These are phyloP conservation scores for Salix suchowensis DNA, from an alignment of 345 rosid genomes.

Conservation along the genomic window DNA sequence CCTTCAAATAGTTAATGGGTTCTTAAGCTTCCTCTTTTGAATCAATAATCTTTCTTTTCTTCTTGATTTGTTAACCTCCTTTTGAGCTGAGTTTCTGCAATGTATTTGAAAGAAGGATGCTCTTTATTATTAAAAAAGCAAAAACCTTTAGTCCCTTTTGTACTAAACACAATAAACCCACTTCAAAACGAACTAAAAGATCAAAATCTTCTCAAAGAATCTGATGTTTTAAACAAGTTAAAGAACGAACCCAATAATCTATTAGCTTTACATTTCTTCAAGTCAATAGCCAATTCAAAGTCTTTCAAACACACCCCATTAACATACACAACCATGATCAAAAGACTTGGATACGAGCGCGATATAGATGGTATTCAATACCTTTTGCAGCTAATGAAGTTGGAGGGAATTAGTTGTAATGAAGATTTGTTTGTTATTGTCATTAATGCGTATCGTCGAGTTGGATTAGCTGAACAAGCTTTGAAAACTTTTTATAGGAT, in stretches of 20 bases:
- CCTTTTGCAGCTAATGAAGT: constrained; percentile 86
- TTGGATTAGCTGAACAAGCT: constrained; percentile 62
- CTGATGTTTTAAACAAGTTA: constrained; percentile 45
- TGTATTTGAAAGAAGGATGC: constrained; percentile 25
- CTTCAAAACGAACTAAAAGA: constrained; percentile 9
- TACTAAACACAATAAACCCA: constrained; percentile 18
- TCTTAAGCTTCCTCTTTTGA: neutral
- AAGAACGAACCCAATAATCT: constrained; percentile 41
- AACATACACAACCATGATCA: constrained; percentile 62
- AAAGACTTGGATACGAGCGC: constrained; percentile 47
- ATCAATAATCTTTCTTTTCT: neutral
- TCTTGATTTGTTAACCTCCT: neutral
- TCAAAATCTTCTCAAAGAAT: constrained; percentile 34
- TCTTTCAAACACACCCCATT: constrained; percentile 61
- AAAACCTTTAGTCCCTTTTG: constrained; percentile 22
- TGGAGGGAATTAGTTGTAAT: constrained; percentile 61
- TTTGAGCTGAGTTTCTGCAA: neutral
- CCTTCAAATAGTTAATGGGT: neutral
- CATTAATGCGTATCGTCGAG: constrained; percentile 42
- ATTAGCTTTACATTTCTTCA: constrained; percentile 57
- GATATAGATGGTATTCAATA: constrained; percentile 67
- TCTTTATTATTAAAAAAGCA: constrained; percentile 22
- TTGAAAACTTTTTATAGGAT: constrained; percentile 75
- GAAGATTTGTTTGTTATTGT: constrained; percentile 65
- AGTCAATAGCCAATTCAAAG: constrained; percentile 54